Evolutionary conservation across 2,329 filamentous ascomycete species (phyloP).

Genomic region (Emmonsiellopsis sp.): DNA sequence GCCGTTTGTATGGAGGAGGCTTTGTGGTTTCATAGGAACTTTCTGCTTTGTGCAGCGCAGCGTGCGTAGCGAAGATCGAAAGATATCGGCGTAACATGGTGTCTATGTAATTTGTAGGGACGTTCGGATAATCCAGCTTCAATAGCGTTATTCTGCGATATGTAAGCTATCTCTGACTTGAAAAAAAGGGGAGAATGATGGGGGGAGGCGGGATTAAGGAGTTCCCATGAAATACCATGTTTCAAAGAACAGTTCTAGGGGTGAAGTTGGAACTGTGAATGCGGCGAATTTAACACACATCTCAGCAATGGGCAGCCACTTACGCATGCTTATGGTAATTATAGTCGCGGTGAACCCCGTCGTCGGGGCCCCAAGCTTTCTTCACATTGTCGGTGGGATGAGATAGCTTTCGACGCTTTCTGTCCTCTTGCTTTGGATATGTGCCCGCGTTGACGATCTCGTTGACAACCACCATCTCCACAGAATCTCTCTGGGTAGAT

Average conservation of each 20-base stretch:
- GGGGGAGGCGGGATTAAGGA: too few relatives aligned
- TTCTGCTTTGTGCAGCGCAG: constrained; percentile 18
- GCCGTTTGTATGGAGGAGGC: constrained; percentile 4
- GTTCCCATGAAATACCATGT: too few relatives aligned
- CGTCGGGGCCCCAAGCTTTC: constrained; percentile 12
- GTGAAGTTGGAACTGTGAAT: too few relatives aligned
- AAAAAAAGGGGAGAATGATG: too few relatives aligned
- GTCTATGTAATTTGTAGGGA: neutral
- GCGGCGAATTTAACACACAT: too few relatives aligned
- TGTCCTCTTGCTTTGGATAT: constrained; percentile 37
- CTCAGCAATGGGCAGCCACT: constrained; percentile 6
- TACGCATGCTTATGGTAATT: constrained; percentile 16
- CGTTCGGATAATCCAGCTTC: constrained; percentile 1
- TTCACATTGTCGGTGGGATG: constrained; percentile 25
- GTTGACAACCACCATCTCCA: constrained; percentile 30
- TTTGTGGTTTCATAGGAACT: constrained; percentile 8
- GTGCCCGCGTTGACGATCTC: constrained; percentile 29
- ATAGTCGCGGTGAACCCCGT: constrained; percentile 18
- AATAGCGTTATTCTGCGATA: constrained; percentile 19
- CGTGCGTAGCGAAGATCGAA: constrained; percentile 20
- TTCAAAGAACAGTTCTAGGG: too few relatives aligned
- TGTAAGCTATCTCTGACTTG: constrained; percentile 1
- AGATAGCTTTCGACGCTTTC: constrained; percentile 28
- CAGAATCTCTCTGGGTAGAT: neutral
- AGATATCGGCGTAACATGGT: neutral